Base-by-base conservation (phyloP, 441 rosid species). In the Mallotus repandus region DNA sequence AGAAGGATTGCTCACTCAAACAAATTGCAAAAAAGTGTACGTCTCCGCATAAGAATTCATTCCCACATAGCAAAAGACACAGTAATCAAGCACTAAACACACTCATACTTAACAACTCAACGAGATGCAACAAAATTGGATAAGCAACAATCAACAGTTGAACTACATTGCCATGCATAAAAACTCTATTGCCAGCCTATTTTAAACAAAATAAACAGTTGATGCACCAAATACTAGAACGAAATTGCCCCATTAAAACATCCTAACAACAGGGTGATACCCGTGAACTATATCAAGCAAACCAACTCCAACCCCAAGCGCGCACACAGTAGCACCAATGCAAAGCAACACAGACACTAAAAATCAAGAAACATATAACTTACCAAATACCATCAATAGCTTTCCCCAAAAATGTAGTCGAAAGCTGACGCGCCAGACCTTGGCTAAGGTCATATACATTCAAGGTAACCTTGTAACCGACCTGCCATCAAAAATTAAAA, bases 341-440 rank as follows among this genome's bases (percentile, higher is more conserved):
- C 15, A 19, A 48, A 29, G 32, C 32, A 29, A 29, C 32, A 29
- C 2, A 1, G 32, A 29, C 32, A 29, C 32, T 29, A 1, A 29
- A 29, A 29, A 29, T 29, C 32, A 29, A 29, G 32, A 29, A 29
- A 29, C 29, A 25, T 25, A 25, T 25, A 49, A 53, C 8, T 14
- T 4, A 14, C 2, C 8, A 53, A 7, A 53, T 16, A 16, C 38
- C 53, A 19, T 66, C n/a, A 66, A 95, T 85, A 48, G 81, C 87
- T 82, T 89, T 92, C 49, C 99, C 99, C 80, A 95, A 72, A 63
- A 95, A 88, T 4, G 95, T 22, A 9, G 81, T 80, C 4, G 99
- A 95, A 56, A 95, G 92, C 74, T 92, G 96, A 16, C 91, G 96
- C 0, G 99, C 99, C 64, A 95, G 84, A 71, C 99, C 99, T 79